Percentiles rank a stretch among this genome's conserved stretches.
Conservation (phyloP, 1,284 basidiomycete genomes). For the Moesziomyces antarcticus region DNA sequence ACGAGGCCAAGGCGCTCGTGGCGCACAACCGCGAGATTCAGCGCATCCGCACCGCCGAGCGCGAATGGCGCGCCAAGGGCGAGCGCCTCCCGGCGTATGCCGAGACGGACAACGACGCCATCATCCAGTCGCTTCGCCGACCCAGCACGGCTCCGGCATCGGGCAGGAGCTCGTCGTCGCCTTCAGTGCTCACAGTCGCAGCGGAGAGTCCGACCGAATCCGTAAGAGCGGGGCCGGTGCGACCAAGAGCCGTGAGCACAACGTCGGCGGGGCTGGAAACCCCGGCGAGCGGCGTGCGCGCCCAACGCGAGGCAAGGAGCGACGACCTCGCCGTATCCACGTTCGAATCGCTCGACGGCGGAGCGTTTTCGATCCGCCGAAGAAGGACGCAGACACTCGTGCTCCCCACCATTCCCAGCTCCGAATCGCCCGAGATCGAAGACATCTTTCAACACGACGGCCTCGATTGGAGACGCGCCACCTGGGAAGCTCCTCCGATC, state of each 20-base stretch:
- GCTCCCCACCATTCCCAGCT: conserved; percentile 19
- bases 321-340: conserved; percentile 24
- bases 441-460: conserved; percentile 51
- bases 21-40: conserved; percentile 45
- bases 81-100: conserved; percentile 36
- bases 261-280: conserved; percentile 13
- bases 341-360: conserved; percentile 19
- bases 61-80: conserved; percentile 44
- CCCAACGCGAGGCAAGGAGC: conserved; percentile 20
- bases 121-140: conserved; percentile 30
- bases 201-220: neutral
- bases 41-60: conserved; percentile 44
- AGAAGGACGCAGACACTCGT: conserved; percentile 17
- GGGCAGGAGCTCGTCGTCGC: neutral
- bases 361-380: conserved; percentile 33
- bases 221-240: neutral
- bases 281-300: conserved; percentile 1
- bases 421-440: conserved; percentile 33
- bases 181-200: neutral
- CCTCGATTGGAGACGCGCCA: conserved; percentile 44
- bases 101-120: conserved; percentile 34
- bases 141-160: conserved; percentile 30
- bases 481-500: conserved; percentile 47
- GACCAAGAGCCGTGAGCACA: conserved; percentile 22
- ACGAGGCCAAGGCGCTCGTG: conserved; percentile 42